Evolutionary conservation across 805 yeast genomes (phyloP), one percentile per base, ranked within the genome.

Genomic region (Maudiozyma turicensis): DNA sequence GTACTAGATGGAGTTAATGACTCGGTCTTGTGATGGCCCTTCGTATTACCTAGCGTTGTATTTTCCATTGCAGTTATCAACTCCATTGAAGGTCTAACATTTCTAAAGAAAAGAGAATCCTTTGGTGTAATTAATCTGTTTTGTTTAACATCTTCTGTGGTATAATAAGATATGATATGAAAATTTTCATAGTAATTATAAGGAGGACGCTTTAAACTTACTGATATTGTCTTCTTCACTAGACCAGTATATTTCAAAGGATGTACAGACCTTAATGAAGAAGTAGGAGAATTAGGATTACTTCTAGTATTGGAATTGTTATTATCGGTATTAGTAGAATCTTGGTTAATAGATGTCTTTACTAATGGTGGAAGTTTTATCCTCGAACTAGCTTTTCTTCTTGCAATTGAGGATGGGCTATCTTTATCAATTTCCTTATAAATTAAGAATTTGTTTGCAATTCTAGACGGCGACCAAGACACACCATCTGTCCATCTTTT

Each of bases 401-500:
- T 50, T 30, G 50, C 44, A 33, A 48, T 38, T 13, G 50, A 41
- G 15, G 48, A 47, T 29, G 50, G 38, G 14, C 28, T 42, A 33
- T 48, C 48, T 34, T 56, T 56, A 32, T 53, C 51, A 5, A 53
- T 63, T 61, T 89, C 95, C 30, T 95, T 76, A 65, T 90, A 90
- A 9, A 90, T 82, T 34, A 90, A 70, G 58, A 90, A 90, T 50
- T 93, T 73, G 6, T 95, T 95, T 30, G 88, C 72, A 39, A 90
- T 88, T 45, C 97, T 72, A 2, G 95, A 84, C 0, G 97, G 96
- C 2, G 90, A 81, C 98, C 98, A 90, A 11, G 90, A 73, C 11
- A 86, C 78, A n/a, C 96, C 96, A 60, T 90, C 98, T 1, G 98
- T 90, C 98, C 98, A 90, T 51, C 98, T 73, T 62, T 85, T 86